These are phyloP conservation scores for Cladosporium austrohemisphaericum DNA, from an alignment of 2,329 filamentous ascomycete genomes.

Conservation along the genomic window DNA sequence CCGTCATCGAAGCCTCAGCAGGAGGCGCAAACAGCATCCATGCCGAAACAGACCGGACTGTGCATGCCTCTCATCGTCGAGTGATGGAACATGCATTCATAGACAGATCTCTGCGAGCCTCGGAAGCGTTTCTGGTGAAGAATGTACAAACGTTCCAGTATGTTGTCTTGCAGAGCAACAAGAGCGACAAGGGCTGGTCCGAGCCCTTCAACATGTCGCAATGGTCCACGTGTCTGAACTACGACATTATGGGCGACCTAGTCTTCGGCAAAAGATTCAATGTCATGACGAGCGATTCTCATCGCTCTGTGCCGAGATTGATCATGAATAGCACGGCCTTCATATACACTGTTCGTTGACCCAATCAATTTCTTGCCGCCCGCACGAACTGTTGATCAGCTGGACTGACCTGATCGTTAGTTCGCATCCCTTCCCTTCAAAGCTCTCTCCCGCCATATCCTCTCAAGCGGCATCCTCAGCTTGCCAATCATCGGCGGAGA, in stretches of 20 bases:
- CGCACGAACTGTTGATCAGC: no score
- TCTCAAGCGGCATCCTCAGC: slow-evolving; percentile 1
- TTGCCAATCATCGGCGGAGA: slow-evolving; percentile 1
- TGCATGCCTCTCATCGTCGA: slow-evolving; percentile 46
- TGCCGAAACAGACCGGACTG: slow-evolving; percentile 42
- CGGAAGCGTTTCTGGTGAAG: slow-evolving; percentile 25
- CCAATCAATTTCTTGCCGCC: no score
- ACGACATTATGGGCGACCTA: slow-evolving; percentile 52
- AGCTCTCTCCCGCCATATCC: background rate
- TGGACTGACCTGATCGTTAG: no score
- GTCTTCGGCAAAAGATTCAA: slow-evolving; percentile 34
- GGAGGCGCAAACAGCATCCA: slow-evolving; percentile 43
- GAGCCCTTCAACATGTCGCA: slow-evolving; percentile 22
- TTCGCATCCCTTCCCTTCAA: background rate
- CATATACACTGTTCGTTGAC: background rate
- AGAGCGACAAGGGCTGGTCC: slow-evolving; percentile 21
- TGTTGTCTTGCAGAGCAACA: slow-evolving; percentile 2
- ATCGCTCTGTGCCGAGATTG: slow-evolving; percentile 1
- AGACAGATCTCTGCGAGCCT: slow-evolving; percentile 38
- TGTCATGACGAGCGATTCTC: slow-evolving; percentile 1
- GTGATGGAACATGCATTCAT: slow-evolving; percentile 48
- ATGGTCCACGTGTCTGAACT: slow-evolving; percentile 41
- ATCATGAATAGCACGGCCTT: slow-evolving; percentile 5
- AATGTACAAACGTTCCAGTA: slow-evolving; percentile 14
- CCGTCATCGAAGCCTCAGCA: slow-evolving; percentile 41